These are phyloP conservation scores for Oryza meridionalis DNA, from an alignment of 176 grass and related monocot genomes.

Conservation along the genomic window DNA sequence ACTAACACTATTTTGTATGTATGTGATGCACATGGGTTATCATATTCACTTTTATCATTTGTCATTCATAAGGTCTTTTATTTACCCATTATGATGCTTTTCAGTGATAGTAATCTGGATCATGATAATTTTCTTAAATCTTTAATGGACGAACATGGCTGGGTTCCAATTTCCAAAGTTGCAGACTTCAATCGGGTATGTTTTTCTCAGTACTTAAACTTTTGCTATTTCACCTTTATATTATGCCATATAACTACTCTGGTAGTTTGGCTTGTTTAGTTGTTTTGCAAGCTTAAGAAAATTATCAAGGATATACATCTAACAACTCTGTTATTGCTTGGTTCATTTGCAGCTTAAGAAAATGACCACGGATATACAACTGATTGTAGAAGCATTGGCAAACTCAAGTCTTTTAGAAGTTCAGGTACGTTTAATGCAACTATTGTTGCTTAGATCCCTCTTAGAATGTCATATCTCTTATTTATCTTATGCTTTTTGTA, in stretches of 20 bases:
- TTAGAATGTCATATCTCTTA: background rate
- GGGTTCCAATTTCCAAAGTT: slow-evolving; percentile 71
- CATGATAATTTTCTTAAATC: slow-evolving; percentile 71
- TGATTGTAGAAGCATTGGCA: slow-evolving; percentile 65
- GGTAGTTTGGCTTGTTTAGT: slow-evolving; percentile 21
- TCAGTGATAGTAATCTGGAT: slow-evolving; percentile 67
- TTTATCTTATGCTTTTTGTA: slow-evolving; percentile 29
- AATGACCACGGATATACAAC: slow-evolving; percentile 61
- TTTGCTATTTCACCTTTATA: slow-evolving; percentile 8
- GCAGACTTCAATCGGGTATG: slow-evolving; percentile 84
- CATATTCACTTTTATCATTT: background rate
- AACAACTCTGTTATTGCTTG: slow-evolving; percentile 8
- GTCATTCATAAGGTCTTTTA: background rate
- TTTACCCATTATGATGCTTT: slow-evolving; percentile 38
- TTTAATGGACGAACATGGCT: slow-evolving; percentile 77
- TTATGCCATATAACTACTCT: slow-evolving; percentile 15
- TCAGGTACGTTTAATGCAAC: slow-evolving; percentile 51
- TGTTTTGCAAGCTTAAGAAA: slow-evolving; percentile 63
- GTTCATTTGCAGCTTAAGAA: slow-evolving; percentile 49
- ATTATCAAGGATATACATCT: slow-evolving; percentile 63
- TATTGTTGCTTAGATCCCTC: slow-evolving; percentile 7
- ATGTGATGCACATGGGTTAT: background rate
- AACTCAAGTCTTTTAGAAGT: slow-evolving; percentile 69
- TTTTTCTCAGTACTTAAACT: slow-evolving; percentile 12
- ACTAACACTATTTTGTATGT: background rate